Base-by-base conservation (phyloP, 176 grass and related monocot species). In the Aegilops longissima region DNA sequence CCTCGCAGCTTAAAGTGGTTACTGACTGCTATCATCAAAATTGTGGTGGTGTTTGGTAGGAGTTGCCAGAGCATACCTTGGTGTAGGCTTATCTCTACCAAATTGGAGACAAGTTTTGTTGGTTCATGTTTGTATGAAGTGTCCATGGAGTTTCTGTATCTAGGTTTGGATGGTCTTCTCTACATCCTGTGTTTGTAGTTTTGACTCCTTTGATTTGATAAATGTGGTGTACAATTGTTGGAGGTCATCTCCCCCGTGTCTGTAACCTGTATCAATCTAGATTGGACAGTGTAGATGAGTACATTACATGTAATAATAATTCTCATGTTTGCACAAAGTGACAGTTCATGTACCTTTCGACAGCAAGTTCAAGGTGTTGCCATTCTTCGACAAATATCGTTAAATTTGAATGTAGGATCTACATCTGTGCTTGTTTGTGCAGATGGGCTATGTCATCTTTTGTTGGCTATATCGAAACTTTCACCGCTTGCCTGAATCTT, bases 1-100 rank as follows among this genome's bases (percentile, higher is more conserved):
- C 8, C 80, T 98, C 66, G 85, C 85, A 16, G 95, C 92, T 87
- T 98, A 82, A 84, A 51, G 0, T 31, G 39, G 49, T 23, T 18
- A 8, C 11, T 23, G 12, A 8, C 11, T 9, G 29, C 27, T 68
- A 39, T 63, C 23, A 68, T 68, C 44, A 14, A 24, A 35, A 20
- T 31, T 66, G 27, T 36, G 31, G 51, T 68, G 63, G 61, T 23
- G 31, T 38, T 56, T 35, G 77, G 20, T 17, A 59, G 68, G 68
- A 73, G 65, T 42, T 66, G 33, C 45, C 12, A 73, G 5, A 38
- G 38, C 20, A 2, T 65, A 12, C 12, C 70, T n/a, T 35, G 69
- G 67, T 21, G 17, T 80, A 18, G 40, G 82, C 70, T 47, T 45
- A 67, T 90, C 66, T 47, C 34, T 80, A 49, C 27, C 63, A 64